Percentiles rank a stretch among this genome's conserved stretches.
phyloP scores from a whole-genome alignment of 2,329 filamentous ascomycete genomes.

The Aspergillus latus region DNA sequence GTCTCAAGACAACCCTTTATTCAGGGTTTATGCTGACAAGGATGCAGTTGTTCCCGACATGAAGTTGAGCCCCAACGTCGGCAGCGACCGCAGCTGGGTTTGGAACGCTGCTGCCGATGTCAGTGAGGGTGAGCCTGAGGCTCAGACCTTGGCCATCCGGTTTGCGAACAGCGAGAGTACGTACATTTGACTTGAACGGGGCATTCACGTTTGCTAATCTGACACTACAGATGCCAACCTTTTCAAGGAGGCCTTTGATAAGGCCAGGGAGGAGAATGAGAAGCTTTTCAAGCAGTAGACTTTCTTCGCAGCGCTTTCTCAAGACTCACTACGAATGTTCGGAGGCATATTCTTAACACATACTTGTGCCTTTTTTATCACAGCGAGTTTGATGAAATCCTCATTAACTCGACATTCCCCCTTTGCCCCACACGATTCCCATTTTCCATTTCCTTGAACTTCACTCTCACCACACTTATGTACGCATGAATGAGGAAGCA shows the following conservation, averaged over 20 bases:
- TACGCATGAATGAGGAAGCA: conserved; percentile 28
- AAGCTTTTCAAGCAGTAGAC: conserved; percentile 66
- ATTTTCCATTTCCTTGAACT: conserved; percentile 3
- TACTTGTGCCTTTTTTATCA: conserved; percentile 12
- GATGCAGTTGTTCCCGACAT: conserved; percentile 87
- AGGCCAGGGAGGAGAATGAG: conserved; percentile 96
- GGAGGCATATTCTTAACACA: conserved; percentile 17
- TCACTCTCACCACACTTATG: conserved; percentile 14
- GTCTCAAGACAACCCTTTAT: background rate
- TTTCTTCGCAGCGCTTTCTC: background rate
- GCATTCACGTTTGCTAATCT: conserved; percentile 18
- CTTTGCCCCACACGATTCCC: conserved; percentile 9
- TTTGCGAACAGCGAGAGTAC: conserved; percentile 97
- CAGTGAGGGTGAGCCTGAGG: conserved; percentile 95
- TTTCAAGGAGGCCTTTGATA: conserved; percentile 97
- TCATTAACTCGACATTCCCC: conserved; percentile 10
- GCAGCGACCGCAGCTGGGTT: conserved; percentile 97
- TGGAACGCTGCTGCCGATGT: conserved; percentile 98
- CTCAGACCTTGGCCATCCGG: conserved; percentile 91
- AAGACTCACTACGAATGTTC: conserved; percentile 3
- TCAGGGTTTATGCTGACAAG: conserved; percentile 20
- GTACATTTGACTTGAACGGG: conserved; percentile 37
- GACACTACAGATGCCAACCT: conserved; percentile 74
- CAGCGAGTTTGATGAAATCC: conserved; percentile 14
- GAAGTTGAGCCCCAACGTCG: conserved; percentile 97